phyloP scores from a whole-genome alignment of 148 eudicot species.

The Chenopodium berlandieri region DNA sequence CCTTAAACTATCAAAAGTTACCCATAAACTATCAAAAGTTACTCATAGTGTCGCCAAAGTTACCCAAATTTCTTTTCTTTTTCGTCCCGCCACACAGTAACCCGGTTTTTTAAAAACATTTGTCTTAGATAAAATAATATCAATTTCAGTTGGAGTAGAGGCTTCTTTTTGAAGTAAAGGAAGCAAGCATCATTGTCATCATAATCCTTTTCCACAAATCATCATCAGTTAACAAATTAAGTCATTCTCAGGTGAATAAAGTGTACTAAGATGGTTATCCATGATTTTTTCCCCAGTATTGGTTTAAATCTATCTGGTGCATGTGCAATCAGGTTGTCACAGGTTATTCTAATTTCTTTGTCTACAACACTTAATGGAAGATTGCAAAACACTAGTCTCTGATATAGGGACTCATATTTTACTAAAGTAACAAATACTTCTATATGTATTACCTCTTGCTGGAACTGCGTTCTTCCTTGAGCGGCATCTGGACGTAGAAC shows the following conservation, averaged over 20 bases:
- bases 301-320: neutral
- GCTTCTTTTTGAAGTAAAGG: neutral
- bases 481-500: constrained; percentile 60
- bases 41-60: too few species aligned
- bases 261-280: neutral
- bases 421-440: neutral
- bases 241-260: neutral
- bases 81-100: too few species aligned
- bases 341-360: neutral
- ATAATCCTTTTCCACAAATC: neutral
- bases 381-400: neutral
- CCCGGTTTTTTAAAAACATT: too few species aligned
- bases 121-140: too few species aligned
- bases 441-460: constrained; percentile 37
- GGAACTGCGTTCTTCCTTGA: constrained; percentile 55
- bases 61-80: too few species aligned
- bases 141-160: neutral
- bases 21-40: too few species aligned
- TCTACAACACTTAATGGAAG: neutral
- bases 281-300: neutral
- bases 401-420: neutral
- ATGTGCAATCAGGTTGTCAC: neutral
- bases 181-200: neutral
- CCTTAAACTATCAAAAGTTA: too few species aligned
- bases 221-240: neutral